Evolutionary conservation across 2,329 filamentous ascomycete species (phyloP).

Genomic region (Fusarium pseudonygamai): DNA sequence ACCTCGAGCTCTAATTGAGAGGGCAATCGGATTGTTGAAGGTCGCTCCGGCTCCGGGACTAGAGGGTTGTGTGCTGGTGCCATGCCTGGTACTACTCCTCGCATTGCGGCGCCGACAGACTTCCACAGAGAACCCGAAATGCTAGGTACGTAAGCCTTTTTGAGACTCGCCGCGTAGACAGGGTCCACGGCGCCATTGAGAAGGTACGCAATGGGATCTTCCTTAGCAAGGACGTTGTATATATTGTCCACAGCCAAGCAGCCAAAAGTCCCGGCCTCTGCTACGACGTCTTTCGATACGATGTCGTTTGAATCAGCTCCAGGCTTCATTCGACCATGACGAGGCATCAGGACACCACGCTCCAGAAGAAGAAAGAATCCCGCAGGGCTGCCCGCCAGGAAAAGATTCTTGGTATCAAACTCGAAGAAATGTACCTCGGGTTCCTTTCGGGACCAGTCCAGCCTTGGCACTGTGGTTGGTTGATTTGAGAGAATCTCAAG

Average conservation of each 20-base stretch:
- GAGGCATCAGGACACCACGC: conserved; percentile 74
- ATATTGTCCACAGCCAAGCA: conserved; percentile 95
- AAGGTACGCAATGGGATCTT: conserved; percentile 85
- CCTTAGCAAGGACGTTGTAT: conserved; percentile 84
- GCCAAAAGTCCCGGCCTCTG: conserved; percentile 82
- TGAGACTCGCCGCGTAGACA: conserved; percentile 79
- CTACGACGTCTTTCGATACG: conserved; percentile 69
- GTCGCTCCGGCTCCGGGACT: conserved; percentile 48
- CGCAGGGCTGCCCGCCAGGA: conserved; percentile 88
- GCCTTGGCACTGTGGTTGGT: conserved; percentile 72
- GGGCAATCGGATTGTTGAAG: conserved; percentile 58
- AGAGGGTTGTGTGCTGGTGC: conserved; percentile 45
- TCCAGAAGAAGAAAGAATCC: conserved; percentile 94
- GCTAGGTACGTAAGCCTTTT: conserved; percentile 80
- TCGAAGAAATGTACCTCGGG: conserved; percentile 75
- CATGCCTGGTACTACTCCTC: conserved; percentile 67
- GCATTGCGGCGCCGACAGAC: conserved; percentile 70
- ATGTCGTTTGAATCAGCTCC: conserved; percentile 73
- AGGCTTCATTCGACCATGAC: conserved; percentile 78
- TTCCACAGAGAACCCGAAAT: conserved; percentile 72
- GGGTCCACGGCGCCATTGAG: conserved; percentile 91
- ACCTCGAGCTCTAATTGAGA: conserved; percentile 90
- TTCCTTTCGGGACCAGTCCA: conserved; percentile 54
- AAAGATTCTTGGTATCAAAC: conserved; percentile 90
- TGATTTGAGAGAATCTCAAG: conserved; percentile 91